Conservation (phyloP, 208 protist species). For the Trypanosoma brucei region DNA sequence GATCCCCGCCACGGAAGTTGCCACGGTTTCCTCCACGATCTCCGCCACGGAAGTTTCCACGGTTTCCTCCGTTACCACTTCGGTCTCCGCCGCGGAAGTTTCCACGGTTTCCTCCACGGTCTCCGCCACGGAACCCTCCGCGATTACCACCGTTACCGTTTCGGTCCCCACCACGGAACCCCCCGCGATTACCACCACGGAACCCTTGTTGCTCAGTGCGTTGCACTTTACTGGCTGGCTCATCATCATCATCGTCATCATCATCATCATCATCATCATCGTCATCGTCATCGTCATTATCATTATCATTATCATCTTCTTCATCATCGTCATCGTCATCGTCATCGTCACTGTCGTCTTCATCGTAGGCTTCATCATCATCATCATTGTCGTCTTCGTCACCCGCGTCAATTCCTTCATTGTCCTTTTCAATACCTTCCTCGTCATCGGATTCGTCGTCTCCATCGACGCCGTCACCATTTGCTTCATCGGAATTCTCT, state of each 20-base stretch:
- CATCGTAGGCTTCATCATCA: conserved; percentile 6
- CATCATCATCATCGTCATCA: conserved; percentile 38
- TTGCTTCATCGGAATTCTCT: conserved; percentile 45
- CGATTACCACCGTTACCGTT: conserved; percentile 10
- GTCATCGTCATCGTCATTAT: conserved; percentile 44
- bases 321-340: conserved; percentile 36
- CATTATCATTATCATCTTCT: conserved; percentile 31
- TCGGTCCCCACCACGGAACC: conserved; percentile 30
- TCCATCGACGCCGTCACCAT: conserved; percentile 33
- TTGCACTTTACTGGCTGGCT: conserved; percentile 67
- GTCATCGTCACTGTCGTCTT: conserved; percentile 30
- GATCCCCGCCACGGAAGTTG: conserved; percentile 41
- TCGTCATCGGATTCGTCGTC: conserved; percentile 24
- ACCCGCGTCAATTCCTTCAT: conserved; percentile 11
- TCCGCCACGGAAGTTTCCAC: conserved; percentile 24
- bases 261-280: conserved; percentile 47
- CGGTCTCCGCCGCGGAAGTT: conserved; percentile 21
- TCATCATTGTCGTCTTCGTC: conserved; percentile 24
- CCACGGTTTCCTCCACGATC: conserved; percentile 57
- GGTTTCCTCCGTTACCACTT: conserved; percentile 18
- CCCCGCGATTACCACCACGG: conserved; percentile 48
- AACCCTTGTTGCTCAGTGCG: conserved; percentile 54
- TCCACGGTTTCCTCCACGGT: conserved; percentile 54
- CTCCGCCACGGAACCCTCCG: conserved; percentile 49
- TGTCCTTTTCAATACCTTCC: conserved; percentile 13